phyloP scores from a whole-genome alignment of 371 early-diverging fungal genomes.

The Mortierella sp. region DNA sequence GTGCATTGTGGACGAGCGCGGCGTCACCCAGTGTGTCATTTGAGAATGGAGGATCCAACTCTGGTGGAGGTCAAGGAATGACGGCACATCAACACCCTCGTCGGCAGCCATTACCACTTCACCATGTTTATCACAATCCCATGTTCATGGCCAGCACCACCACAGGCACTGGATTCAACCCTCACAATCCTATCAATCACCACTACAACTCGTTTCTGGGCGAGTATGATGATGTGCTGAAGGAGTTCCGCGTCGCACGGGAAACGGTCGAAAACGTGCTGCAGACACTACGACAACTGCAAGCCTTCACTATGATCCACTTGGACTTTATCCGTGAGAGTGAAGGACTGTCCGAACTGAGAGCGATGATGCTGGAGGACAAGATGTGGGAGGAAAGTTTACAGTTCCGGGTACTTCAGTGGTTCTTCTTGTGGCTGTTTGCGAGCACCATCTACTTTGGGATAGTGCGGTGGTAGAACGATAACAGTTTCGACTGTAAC shows the following conservation, averaged over 20 bases:
- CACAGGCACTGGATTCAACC: neutral
- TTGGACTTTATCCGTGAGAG: conserved; percentile 38
- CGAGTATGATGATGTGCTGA: conserved; percentile 31
- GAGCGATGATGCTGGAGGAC: conserved; percentile 25
- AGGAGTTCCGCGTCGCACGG: conserved; percentile 12
- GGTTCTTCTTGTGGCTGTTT: conserved; percentile 28
- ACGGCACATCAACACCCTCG: conserved; percentile 20
- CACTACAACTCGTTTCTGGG: conserved; percentile 9
- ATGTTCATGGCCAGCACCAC: neutral
- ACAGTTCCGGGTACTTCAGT: conserved; percentile 30
- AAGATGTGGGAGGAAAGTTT: conserved; percentile 29
- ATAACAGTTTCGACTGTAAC: conserved; percentile 1
- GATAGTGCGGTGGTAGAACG: conserved; percentile 15
- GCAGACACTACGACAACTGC: conserved; percentile 8
- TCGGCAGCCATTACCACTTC: conserved; percentile 17
- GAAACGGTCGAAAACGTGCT: conserved; percentile 16
- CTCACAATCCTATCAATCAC: too few relatives aligned
- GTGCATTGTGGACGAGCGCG: conserved; percentile 45
- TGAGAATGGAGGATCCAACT: conserved; percentile 20
- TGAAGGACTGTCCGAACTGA: conserved; percentile 26
- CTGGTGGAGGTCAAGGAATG: conserved; percentile 5
- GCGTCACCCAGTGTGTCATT: conserved; percentile 27
- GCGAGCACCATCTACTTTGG: conserved; percentile 33
- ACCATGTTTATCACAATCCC: conserved; percentile 22
- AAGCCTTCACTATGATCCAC: conserved; percentile 32